phyloP scores from a whole-genome alignment of 2,329 filamentous ascomycete species.

The Cadophora sp. region DNA sequence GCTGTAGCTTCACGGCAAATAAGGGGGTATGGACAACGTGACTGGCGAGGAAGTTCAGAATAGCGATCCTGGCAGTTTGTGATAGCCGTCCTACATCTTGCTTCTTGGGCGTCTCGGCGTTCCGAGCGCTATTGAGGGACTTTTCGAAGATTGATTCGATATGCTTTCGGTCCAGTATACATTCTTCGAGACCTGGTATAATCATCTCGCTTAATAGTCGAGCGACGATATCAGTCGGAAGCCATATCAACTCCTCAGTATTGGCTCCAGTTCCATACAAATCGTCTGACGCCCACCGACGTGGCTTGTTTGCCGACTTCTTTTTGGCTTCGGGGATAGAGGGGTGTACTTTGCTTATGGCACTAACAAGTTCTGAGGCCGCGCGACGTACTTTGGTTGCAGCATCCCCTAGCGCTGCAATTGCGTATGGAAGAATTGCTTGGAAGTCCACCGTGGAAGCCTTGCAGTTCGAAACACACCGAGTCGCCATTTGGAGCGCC shows the following conservation, averaged over 20 bases:
- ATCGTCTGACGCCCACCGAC: slow-evolving; percentile 63
- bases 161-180: slow-evolving; percentile 77
- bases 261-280: slow-evolving; percentile 67
- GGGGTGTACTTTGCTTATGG: slow-evolving; percentile 59
- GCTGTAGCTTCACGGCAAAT: slow-evolving; percentile 69
- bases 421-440: slow-evolving; percentile 79
- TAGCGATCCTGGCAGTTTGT: slow-evolving; percentile 65
- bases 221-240: slow-evolving; percentile 62
- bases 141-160: slow-evolving; percentile 68
- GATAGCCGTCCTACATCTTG: slow-evolving; percentile 53
- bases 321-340: slow-evolving; percentile 49
- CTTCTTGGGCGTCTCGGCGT: slow-evolving; percentile 52
- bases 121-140: slow-evolving; percentile 60
- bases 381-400: slow-evolving; percentile 79
- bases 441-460: slow-evolving; percentile 71
- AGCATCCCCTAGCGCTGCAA: slow-evolving; percentile 76
- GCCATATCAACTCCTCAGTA: slow-evolving; percentile 57
- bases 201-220: slow-evolving; percentile 71
- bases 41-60: slow-evolving; percentile 75
- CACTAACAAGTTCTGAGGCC: slow-evolving; percentile 70
- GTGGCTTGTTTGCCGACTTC: slow-evolving; percentile 44
- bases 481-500: slow-evolving; percentile 70
- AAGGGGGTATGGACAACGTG: slow-evolving; percentile 75
- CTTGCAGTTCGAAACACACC: slow-evolving; percentile 58
- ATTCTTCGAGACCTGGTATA: slow-evolving; percentile 83